Conservation (phyloP, 805 yeast species). For the Metschnikowia arizonensis region DNA sequence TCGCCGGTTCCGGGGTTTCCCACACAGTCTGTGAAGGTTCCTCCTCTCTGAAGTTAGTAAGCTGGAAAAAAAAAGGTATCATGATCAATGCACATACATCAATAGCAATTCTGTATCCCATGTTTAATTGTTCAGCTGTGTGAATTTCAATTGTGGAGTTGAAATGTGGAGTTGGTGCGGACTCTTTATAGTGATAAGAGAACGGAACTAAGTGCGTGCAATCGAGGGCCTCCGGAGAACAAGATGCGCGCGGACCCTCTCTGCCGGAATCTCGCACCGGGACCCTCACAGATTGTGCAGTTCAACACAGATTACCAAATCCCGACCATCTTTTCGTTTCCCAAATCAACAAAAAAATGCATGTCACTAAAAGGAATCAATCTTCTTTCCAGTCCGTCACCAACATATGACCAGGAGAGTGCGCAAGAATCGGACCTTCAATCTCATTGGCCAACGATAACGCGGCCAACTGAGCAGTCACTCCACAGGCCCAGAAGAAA, state of each 20-base stretch:
- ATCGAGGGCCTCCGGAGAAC: neutral
- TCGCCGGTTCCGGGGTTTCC: conserved; percentile 19
- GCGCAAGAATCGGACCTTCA: conserved; percentile 30
- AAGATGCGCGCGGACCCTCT: neutral
- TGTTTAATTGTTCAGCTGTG: neutral
- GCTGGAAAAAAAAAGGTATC: neutral
- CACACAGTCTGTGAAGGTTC: conserved; percentile 21
- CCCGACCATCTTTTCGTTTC: neutral
- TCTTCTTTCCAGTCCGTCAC: conserved; percentile 27
- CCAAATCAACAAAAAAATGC: neutral
- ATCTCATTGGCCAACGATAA: conserved; percentile 23
- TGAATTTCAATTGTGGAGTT: neutral
- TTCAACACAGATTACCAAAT: neutral
- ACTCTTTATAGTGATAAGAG: conserved; percentile 4
- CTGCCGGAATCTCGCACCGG: no score
- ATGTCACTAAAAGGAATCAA: neutral
- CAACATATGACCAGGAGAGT: conserved; percentile 37
- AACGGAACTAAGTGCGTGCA: neutral
- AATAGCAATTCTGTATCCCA: conserved; percentile 20
- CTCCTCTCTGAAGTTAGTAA: conserved; percentile 18
- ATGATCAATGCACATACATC: conserved; percentile 13
- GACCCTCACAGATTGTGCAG: no score
- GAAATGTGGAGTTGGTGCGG: neutral
- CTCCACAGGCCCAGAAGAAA: conserved; percentile 45
- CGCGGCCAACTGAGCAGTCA: conserved; percentile 38